These are phyloP conservation scores for Brassica carinata DNA, from an alignment of 345 rosid genomes.

Conservation along the genomic window DNA sequence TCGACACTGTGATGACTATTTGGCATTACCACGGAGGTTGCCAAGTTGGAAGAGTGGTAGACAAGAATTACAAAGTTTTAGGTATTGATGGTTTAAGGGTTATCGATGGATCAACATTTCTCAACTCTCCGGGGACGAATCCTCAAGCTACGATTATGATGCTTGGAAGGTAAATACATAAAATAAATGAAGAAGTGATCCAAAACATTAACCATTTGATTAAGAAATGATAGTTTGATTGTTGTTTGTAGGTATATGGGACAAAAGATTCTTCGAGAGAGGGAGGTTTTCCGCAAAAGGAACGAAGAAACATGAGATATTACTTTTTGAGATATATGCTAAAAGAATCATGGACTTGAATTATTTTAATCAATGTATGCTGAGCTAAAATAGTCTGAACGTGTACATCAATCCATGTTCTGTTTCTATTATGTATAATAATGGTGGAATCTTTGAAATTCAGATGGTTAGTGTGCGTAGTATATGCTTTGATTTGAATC, in stretches of 20 bases:
- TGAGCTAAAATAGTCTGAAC: conserved; percentile 26
- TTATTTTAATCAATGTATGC: conserved; percentile 30
- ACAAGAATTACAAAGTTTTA: conserved; percentile 54
- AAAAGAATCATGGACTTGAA: conserved; percentile 12
- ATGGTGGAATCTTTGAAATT: conserved; percentile 13
- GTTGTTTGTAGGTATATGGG: conserved; percentile 49
- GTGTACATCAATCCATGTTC: conserved; percentile 26
- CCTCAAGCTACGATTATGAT: conserved; percentile 85
- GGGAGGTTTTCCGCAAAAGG: background rate
- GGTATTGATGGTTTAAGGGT: conserved; percentile 59
- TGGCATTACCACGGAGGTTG: conserved; percentile 87
- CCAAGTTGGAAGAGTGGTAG: conserved; percentile 61
- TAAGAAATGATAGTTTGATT: background rate
- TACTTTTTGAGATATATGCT: background rate
- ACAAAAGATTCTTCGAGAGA: conserved; percentile 42
- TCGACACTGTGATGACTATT: conserved; percentile 62
- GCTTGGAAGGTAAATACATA: conserved; percentile 67
- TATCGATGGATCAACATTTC: conserved; percentile 65
- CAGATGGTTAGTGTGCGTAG: conserved; percentile 8
- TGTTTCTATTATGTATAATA: conserved; percentile 32
- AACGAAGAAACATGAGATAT: conserved; percentile 21
- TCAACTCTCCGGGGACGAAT: conserved; percentile 61
- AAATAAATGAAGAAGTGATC: background rate
- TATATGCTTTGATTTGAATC: conserved; percentile 12
- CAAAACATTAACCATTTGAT: background rate